Conservation (phyloP, 2,329 filamentous ascomycete genomes). For the Talaromyces amestolkiae region DNA sequence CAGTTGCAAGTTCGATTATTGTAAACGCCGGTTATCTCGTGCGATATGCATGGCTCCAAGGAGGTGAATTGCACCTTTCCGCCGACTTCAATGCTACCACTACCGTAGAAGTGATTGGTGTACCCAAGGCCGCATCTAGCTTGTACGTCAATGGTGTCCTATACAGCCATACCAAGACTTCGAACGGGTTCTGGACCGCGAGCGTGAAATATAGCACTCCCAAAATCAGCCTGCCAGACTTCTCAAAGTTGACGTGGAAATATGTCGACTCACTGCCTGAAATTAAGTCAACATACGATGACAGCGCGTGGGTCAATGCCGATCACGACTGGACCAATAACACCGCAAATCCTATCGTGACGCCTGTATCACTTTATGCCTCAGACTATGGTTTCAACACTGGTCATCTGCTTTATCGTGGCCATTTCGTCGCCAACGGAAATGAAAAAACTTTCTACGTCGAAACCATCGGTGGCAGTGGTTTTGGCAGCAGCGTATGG, state of each 20-base stretch:
- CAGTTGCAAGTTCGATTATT: slow-evolving; percentile 37
- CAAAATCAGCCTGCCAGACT: slow-evolving; percentile 54
- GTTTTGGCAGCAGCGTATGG: slow-evolving; percentile 67
- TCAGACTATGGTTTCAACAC: slow-evolving; percentile 73
- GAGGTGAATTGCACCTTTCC: slow-evolving; percentile 58
- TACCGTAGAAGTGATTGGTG: slow-evolving; percentile 66
- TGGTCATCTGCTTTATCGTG: slow-evolving; percentile 67
- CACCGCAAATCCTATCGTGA: slow-evolving; percentile 54
- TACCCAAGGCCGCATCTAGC: slow-evolving; percentile 52
- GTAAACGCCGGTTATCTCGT: slow-evolving; percentile 46
- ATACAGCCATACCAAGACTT: slow-evolving; percentile 40
- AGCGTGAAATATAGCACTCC: slow-evolving; percentile 53
- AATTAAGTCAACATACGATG: slow-evolving; percentile 62
- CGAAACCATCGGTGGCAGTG: slow-evolving; percentile 64
- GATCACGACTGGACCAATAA: slow-evolving; percentile 61
- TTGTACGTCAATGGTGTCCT: slow-evolving; percentile 62
- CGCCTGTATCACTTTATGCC: slow-evolving; percentile 65
- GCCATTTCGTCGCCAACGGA: slow-evolving; percentile 64
- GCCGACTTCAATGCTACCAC: slow-evolving; percentile 73
- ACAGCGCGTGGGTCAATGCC: slow-evolving; percentile 63
- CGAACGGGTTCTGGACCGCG: slow-evolving; percentile 51
- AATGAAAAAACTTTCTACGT: slow-evolving; percentile 58
- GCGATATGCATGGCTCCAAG: slow-evolving; percentile 52
- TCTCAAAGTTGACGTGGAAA: slow-evolving; percentile 64
- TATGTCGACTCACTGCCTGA: slow-evolving; percentile 71